phyloP scores from a whole-genome alignment of 1,284 basidiomycete species.

The Papiliotrema fonsecae region DNA sequence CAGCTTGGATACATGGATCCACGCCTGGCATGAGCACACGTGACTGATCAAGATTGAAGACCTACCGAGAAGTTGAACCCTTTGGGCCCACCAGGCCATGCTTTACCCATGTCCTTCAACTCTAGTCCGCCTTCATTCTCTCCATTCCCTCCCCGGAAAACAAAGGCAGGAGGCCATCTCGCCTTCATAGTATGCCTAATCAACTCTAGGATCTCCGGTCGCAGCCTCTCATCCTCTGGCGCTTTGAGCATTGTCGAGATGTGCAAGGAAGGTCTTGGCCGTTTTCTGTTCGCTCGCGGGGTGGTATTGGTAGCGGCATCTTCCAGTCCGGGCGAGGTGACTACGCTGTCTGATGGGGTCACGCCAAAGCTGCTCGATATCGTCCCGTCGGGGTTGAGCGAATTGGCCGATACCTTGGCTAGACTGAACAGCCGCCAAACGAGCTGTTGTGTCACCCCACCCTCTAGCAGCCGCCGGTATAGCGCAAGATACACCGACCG shows the following conservation, averaged over 20 bases:
- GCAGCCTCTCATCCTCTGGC: conserved; percentile 26
- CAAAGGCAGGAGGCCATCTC: conserved; percentile 40
- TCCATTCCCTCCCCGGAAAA: conserved; percentile 24
- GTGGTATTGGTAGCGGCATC: background rate
- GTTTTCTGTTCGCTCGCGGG: conserved; percentile 3
- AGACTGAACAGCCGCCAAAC: conserved; percentile 40
- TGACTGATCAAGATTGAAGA: background rate
- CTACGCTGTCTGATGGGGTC: too few species aligned
- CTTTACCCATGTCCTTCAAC: conserved; percentile 28
- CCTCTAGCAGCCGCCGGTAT: conserved; percentile 32
- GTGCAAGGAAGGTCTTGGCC: conserved; percentile 10
- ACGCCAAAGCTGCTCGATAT: too few species aligned
- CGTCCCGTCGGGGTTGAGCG: background rate
- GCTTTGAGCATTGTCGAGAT: conserved; percentile 9
- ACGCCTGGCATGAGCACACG: conserved; percentile 21
- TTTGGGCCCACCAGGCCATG: conserved; percentile 36
- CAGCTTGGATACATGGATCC: conserved; percentile 42
- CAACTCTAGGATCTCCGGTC: conserved; percentile 39
- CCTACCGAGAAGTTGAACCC: conserved; percentile 45
- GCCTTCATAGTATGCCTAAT: conserved; percentile 36
- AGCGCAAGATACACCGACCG: conserved; percentile 31
- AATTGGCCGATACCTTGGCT: conserved; percentile 12
- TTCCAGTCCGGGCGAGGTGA: background rate
- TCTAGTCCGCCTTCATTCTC: conserved; percentile 33
- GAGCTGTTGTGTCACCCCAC: conserved; percentile 28